These are phyloP conservation scores for Cyclostephanos tholiformis DNA, from an alignment of 108 stramenopile genomes.

Conservation along the genomic window DNA sequence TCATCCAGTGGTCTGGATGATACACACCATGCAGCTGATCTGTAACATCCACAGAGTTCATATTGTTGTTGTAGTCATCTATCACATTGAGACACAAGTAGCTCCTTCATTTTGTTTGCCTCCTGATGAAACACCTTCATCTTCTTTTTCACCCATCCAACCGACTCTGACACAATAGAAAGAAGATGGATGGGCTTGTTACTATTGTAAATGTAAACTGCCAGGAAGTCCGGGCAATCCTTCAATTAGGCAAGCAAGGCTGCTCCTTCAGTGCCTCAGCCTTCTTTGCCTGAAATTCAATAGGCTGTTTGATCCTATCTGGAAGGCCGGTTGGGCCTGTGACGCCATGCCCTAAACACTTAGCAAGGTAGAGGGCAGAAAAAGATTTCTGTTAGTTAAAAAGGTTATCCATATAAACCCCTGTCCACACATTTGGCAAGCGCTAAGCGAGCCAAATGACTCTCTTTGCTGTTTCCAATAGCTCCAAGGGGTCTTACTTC, in stretches of 20 bases:
- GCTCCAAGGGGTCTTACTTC: constrained; percentile 49
- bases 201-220: constrained; percentile 16
- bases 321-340: too few species aligned
- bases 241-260: background rate
- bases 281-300: too few species aligned
- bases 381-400: constrained; percentile 60
- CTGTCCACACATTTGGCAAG: constrained; percentile 5
- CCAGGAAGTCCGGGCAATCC: constrained; percentile 8
- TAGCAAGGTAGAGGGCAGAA: too few species aligned
- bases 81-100: constrained; percentile 29
- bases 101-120: background rate
- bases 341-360: too few species aligned
- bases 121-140: constrained; percentile 22
- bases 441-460: constrained; percentile 54
- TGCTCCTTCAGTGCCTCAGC: constrained; percentile 1
- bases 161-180: constrained; percentile 10
- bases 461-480: constrained; percentile 62
- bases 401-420: constrained; percentile 53
- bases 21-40: constrained; percentile 35
- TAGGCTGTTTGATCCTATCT: too few species aligned
- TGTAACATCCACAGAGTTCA: constrained; percentile 27
- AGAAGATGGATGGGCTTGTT: constrained; percentile 40
- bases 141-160: constrained; percentile 39
- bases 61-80: constrained; percentile 37
- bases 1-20: too few species aligned